These are phyloP conservation scores for Fusarium piperis DNA, from an alignment of 2,329 filamentous ascomycete genomes.

Conservation along the genomic window DNA sequence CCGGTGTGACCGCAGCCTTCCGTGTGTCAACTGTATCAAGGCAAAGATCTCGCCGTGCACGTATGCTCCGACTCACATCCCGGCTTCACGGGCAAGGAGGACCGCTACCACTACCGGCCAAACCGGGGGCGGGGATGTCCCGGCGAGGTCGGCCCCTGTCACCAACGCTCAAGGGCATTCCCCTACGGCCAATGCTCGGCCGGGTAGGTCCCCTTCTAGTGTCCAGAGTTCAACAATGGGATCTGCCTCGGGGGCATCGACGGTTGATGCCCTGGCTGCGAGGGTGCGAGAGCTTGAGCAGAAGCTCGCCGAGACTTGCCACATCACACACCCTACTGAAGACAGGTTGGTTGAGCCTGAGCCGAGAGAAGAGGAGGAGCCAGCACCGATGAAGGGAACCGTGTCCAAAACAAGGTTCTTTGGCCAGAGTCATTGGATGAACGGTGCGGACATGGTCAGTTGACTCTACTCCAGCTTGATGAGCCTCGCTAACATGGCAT, in stretches of 20 bases:
- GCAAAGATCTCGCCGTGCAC: conserved; percentile 65
- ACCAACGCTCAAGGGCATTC: conserved; percentile 11
- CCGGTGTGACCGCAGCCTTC: conserved; percentile 66
- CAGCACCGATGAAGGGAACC: conserved; percentile 44
- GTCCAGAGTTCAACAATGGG: conserved; percentile 39
- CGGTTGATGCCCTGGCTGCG: conserved; percentile 48
- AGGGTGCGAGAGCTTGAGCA: conserved; percentile 56
- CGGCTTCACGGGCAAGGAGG: conserved; percentile 41
- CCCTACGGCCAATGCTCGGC: neutral
- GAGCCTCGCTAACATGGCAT: conserved; percentile 1
- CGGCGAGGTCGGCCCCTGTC: conserved; percentile 30
- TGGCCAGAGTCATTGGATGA: conserved; percentile 63
- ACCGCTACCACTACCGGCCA: neutral
- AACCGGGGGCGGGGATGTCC: conserved; percentile 19
- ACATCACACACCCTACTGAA: conserved; percentile 32
- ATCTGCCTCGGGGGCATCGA: conserved; percentile 40
- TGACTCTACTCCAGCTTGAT: neutral
- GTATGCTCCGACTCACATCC: conserved; percentile 55
- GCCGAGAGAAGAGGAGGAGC: neutral
- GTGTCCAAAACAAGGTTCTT: conserved; percentile 58
- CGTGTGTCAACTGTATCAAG: conserved; percentile 69
- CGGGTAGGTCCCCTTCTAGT: conserved; percentile 32
- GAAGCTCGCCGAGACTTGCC: conserved; percentile 47
- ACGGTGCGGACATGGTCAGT: conserved; percentile 54
- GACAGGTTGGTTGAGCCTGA: conserved; percentile 12